Evolutionary conservation across 768 basidiomycete genomes (phyloP), one percentile per base, ranked within the genome.

Genomic region (Leucosporidium scottii): DNA sequence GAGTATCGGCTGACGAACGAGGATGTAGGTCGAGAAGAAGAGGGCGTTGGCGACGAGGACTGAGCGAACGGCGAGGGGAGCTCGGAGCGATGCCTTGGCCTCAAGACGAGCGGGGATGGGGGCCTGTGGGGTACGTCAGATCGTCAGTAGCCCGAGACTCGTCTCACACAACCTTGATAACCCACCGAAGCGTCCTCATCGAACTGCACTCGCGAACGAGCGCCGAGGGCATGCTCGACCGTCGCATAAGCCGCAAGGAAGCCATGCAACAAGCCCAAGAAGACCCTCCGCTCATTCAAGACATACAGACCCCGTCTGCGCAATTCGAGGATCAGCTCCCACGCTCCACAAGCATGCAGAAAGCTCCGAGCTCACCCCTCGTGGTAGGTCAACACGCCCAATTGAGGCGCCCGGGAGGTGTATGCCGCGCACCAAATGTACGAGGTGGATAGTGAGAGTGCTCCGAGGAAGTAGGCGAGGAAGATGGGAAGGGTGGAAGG

Each of bases 221-320:
- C 44, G 34, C 48, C 10, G 2, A 53, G 34, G 47, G 69, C 48
- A 50, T 67, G 68, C n/a, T 65, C 39, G 2, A 55, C 59, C 1
- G 63, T 62, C 7, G 62, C 71, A 17, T 27, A 51, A 3, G 13
- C 55, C 1, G 57, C 71, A n/a, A 69, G 44, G 4, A 55, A 57
- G 28, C 36, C 36, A 21, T 72, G 62, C 20, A 66, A 34, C 3
- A 72, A 12, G 1, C 34, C 56, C 27, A 72, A 65, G 31, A 59
- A 47, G 51, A 72, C 34, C 10, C 65, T 60, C 31, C 71, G 49
- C 65, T 72, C 71, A 50, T 72, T 72, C 27, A 72, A n/a, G 48
- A 66, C 59, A 61, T 67, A 67, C 7, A 65, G 28, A 25, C 68
- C 71, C 1, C 71, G 67, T 15, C 67, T 72, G 58, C 21, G 31